A percentile compares a stretch with the other conserved stretches of the same genome.
Evolutionary conservation across 257 asterid species (phyloP).

Genomic region (Voacanga thouarsii): DNA sequence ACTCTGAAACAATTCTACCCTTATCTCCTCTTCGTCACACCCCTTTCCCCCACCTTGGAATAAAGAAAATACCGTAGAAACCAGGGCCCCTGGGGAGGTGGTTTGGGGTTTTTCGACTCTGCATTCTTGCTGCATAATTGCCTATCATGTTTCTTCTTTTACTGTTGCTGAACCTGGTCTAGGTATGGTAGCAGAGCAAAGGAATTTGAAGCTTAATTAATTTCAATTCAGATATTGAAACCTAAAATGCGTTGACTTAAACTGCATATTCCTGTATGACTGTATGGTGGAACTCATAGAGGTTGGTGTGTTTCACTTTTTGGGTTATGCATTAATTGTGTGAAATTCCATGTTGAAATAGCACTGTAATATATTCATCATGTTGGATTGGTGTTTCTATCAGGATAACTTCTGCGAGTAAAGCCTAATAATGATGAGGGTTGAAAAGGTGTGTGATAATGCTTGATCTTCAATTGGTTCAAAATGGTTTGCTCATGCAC

Average conservation of each 20-base stretch:
- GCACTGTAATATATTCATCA: not conserved
- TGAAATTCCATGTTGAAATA: slow-evolving; percentile 4
- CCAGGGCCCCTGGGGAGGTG: not conserved
- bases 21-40: not conserved
- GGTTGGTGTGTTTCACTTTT: not conserved
- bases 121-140: not conserved
- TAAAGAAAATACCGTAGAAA: not conserved
- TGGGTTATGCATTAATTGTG: not conserved
- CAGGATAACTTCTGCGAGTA: not conserved
- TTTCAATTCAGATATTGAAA: not conserved
- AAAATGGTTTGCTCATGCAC: not conserved
- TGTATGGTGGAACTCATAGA: not conserved
- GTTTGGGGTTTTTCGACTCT: not conserved
- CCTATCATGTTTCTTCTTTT: not conserved
- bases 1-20: not conserved
- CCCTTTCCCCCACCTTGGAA: not conserved
- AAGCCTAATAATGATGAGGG: not conserved
- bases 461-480: not conserved
- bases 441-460: not conserved
- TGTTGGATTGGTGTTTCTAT: not conserved
- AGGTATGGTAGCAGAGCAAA: not conserved
- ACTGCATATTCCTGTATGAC: not conserved
- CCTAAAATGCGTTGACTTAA: not conserved
- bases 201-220: not conserved
- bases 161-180: not conserved